These are phyloP conservation scores for Verticillium isaacii DNA, from an alignment of 2,329 filamentous ascomycete genomes.

Conservation along the genomic window DNA sequence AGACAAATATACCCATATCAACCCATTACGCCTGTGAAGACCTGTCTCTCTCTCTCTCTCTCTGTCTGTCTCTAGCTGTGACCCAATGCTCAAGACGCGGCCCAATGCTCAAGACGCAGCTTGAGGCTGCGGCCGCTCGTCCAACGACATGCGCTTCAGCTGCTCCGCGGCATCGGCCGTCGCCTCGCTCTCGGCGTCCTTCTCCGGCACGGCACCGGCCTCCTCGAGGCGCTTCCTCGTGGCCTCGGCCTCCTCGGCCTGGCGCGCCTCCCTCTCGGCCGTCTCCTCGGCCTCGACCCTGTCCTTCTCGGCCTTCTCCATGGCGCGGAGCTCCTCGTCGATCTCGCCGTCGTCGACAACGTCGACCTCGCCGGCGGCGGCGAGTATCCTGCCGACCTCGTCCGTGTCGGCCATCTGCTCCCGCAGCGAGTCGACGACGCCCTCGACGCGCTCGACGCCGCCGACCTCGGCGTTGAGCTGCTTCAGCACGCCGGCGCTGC, in stretches of 20 bases:
- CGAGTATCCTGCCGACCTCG: constrained; percentile 73
- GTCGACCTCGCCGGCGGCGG: constrained; percentile 20
- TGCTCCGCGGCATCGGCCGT: constrained; percentile 24
- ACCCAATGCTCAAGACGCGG: constrained; percentile 3
- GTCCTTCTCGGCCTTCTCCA: constrained; percentile 58
- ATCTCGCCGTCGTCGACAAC: constrained; percentile 75
- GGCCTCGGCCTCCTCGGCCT: constrained; percentile 42
- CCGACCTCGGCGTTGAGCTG: constrained; percentile 73
- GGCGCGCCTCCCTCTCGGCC: constrained; percentile 34
- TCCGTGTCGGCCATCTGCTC: constrained; percentile 79
- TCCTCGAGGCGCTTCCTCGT: constrained; percentile 45
- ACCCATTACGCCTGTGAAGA: neutral
- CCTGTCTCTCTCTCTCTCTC: neutral
- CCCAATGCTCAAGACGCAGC: constrained; percentile 8
- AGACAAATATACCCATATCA: neutral
- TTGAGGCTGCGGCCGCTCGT: constrained; percentile 19
- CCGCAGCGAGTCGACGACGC: constrained; percentile 68
- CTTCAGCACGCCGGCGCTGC: constrained; percentile 67
- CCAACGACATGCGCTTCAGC: constrained; percentile 32
- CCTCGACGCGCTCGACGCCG: constrained; percentile 69
- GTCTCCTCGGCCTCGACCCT: constrained; percentile 48
- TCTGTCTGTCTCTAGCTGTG: too few species aligned
- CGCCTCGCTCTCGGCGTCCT: constrained; percentile 19
- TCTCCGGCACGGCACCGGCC: constrained; percentile 34
- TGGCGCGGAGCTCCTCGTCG: constrained; percentile 77